Conservation (phyloP, 257 asterid species). For the Ligustrum vulgare region DNA sequence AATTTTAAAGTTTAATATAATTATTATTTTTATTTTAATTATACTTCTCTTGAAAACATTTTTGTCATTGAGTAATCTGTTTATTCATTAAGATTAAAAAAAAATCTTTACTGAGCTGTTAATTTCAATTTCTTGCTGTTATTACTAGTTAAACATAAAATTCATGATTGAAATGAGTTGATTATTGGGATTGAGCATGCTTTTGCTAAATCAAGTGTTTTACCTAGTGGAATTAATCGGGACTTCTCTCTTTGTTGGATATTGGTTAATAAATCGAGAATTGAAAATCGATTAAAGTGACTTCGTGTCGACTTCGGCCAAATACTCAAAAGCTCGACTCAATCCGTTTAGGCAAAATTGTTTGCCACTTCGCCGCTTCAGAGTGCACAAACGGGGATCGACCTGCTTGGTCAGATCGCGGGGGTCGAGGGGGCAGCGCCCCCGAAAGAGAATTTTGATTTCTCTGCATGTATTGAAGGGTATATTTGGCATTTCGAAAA, state of each 20-base stretch:
- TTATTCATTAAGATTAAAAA: slow-evolving; percentile 17
- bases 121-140: slow-evolving; percentile 23
- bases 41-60: slow-evolving; percentile 2
- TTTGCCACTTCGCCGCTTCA: too few relatives aligned
- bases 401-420: too few relatives aligned
- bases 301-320: too few relatives aligned
- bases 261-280: too few relatives aligned
- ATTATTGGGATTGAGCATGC: slow-evolving; percentile 33
- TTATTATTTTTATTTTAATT: slow-evolving; percentile 5
- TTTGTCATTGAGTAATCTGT: neutral
- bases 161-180: slow-evolving; percentile 23
- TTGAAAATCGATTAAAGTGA: too few relatives aligned
- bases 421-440: too few relatives aligned
- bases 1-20: slow-evolving; percentile 4
- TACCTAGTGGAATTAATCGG: slow-evolving; percentile 31
- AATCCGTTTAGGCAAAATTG: too few relatives aligned
- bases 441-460: too few relatives aligned
- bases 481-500: too few relatives aligned
- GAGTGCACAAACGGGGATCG: too few relatives aligned
- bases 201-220: slow-evolving; percentile 39
- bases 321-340: too few relatives aligned
- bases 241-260: slow-evolving; percentile 4
- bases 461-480: too few relatives aligned
- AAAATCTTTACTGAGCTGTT: slow-evolving; percentile 20
- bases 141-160: slow-evolving; percentile 25